These are phyloP conservation scores for Cantharellus anzutake DNA, from an alignment of 768 basidiomycete genomes.

Conservation along the genomic window DNA sequence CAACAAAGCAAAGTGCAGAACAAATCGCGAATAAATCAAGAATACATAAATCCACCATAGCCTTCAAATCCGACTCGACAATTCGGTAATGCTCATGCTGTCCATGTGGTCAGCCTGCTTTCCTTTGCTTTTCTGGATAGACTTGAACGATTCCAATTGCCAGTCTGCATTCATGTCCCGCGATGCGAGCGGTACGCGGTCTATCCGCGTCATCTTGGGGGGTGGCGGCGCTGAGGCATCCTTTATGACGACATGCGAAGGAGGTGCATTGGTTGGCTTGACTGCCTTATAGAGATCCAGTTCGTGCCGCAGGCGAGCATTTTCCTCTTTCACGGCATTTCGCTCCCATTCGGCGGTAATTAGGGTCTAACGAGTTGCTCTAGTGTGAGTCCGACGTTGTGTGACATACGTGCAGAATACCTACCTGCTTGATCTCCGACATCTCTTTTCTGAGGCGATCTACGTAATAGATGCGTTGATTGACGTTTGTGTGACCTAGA, in stretches of 20 bases:
- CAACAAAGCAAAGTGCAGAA: no score
- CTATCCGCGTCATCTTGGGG: neutral
- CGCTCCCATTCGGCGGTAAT: neutral
- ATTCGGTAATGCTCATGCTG: no score
- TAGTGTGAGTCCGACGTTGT: neutral
- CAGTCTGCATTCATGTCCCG: neutral
- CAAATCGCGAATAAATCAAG: no score
- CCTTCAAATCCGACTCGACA: no score
- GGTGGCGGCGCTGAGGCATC: neutral
- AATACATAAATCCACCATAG: no score
- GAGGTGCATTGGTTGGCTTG: neutral
- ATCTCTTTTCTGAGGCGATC: slow-evolving; percentile 68
- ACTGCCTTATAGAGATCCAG: neutral
- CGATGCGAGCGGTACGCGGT: neutral
- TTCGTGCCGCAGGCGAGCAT: neutral
- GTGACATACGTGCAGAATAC: slow-evolving; percentile 13
- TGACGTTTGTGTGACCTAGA: slow-evolving; percentile 64
- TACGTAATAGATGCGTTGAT: slow-evolving; percentile 73
- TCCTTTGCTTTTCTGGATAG: no score
- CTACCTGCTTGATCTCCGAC: slow-evolving; percentile 61
- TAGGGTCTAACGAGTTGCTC: neutral
- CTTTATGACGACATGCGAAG: neutral
- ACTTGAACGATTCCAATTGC: no score
- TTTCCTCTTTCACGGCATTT: neutral
- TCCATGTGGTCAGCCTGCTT: no score